Base-by-base conservation (phyloP, 306 rosid species). In the Trifolium repens region DNA sequence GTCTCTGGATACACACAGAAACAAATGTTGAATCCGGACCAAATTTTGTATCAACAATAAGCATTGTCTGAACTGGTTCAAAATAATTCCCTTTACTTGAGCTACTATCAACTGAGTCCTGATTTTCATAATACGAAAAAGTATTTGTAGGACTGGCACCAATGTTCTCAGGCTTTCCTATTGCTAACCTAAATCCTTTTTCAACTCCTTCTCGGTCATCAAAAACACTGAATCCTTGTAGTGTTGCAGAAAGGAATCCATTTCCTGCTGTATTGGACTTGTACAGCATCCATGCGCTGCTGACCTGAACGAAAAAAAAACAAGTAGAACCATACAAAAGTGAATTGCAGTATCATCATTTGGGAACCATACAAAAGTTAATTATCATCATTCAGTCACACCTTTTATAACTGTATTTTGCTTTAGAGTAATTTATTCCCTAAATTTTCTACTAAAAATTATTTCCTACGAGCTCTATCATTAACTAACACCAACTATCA, bases 191-290 rank as follows among this genome's bases (percentile, higher is more conserved):
- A 81, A 90, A 94, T 83, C 89, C 91, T 74, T 77, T 86, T 60
- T 86, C 91, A 75, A 89, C 93, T 50, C 97, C 99, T 72, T 92
- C 96, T 57, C 99, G 97, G 79, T 94, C 90, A 89, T 94, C 99
- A 78, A 88, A 81, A 67, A 94, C 92, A 72, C 91, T 82, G 73
- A 94, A 91, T 72, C 88, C 96, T 86, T 86, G 87, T 54, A 94
- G 84, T 4, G 97, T 90, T 80, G 99, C 97, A 65, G 97, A 92
- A 43, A 94, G 96, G 77, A 81, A 90, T 59, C 96, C 97, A 26
- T 86, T 94, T 71, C 96, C 99, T 13, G 70, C 78, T 47, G 91
- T 84, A 77, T 67, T 90, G 65, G 97, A 88, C 81, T 92, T 94
- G 75, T 92, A 94, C 47, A 91, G 90, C 40, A 94, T 76, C 99